Evolutionary conservation across 2,329 filamentous ascomycete species (phyloP).

Genomic region (Rhynchosporium secalis): DNA sequence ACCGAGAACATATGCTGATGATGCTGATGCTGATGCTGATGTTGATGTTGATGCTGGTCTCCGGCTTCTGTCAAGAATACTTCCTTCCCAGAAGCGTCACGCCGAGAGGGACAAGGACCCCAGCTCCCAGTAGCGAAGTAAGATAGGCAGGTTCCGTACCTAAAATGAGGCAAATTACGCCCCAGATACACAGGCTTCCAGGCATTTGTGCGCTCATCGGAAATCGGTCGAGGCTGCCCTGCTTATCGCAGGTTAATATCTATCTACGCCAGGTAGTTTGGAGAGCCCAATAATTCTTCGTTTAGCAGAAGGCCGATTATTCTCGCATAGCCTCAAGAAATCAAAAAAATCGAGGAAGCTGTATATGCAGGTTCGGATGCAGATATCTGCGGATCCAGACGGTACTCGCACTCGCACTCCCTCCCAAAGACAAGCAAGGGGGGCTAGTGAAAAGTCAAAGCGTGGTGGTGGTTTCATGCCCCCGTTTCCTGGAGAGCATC

Average conservation of each 20-base stretch:
- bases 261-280: background rate
- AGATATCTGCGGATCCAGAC: background rate
- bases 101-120: conserved; percentile 1
- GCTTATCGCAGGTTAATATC: background rate
- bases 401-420: background rate
- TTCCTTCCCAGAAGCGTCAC: background rate
- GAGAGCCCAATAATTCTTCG: background rate
- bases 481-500: conserved; percentile 4
- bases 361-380: background rate
- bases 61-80: background rate
- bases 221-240: background rate
- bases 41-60: background rate
- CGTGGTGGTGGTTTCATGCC: background rate
- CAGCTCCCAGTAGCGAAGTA: too few relatives aligned
- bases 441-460: background rate
- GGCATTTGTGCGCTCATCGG: background rate
- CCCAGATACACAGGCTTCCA: background rate
- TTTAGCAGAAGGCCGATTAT: too few relatives aligned
- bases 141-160: too few relatives aligned
- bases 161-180: conserved; percentile 8
- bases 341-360: background rate
- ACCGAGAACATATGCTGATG: too few relatives aligned
- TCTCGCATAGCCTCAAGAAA: background rate
- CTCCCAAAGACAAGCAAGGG: background rate
- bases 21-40: too few relatives aligned